These are phyloP conservation scores for Thyridium curvatum DNA, from an alignment of 2,329 filamentous ascomycete genomes.

Conservation along the genomic window DNA sequence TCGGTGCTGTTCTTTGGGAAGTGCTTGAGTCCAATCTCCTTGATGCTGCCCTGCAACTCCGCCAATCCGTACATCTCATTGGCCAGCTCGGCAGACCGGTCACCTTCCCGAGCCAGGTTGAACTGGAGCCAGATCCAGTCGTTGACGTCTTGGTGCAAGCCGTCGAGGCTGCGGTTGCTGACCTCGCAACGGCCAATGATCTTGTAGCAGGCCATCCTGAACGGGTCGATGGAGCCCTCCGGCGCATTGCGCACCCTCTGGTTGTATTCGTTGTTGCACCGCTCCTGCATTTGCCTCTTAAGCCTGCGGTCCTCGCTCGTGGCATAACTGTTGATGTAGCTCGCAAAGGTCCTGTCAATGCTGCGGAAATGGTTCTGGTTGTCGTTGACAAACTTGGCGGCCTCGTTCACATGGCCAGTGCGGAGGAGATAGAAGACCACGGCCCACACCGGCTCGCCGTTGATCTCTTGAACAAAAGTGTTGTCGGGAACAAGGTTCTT, in stretches of 20 bases:
- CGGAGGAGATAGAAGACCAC: constrained; percentile 88
- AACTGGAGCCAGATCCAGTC: constrained; percentile 71
- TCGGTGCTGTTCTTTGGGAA: constrained; percentile 80
- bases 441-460: constrained; percentile 86
- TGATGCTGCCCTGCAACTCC: constrained; percentile 72
- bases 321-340: constrained; percentile 81
- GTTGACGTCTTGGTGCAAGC: constrained; percentile 57
- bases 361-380: constrained; percentile 78
- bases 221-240: constrained; percentile 85
- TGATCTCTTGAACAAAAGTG: constrained; percentile 70
- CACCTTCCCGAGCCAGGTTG: constrained; percentile 60
- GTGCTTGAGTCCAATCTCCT: constrained; percentile 84
- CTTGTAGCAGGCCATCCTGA: constrained; percentile 96
- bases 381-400: constrained; percentile 76
- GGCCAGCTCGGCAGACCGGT: constrained; percentile 57
- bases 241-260: constrained; percentile 79
- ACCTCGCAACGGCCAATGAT: constrained; percentile 78
- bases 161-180: constrained; percentile 56
- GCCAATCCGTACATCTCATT: constrained; percentile 58
- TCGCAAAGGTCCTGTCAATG: constrained; percentile 83
- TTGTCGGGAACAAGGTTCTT: constrained; percentile 83
- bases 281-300: constrained; percentile 72
- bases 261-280: constrained; percentile 84
- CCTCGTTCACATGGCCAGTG: constrained; percentile 77
- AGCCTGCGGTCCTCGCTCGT: constrained; percentile 71